Evolutionary conservation across 1,139 yeast genomes (phyloP), one percentile per base, ranked within the genome.

Genomic region (Hemisphaericaspora xylofermentans): DNA sequence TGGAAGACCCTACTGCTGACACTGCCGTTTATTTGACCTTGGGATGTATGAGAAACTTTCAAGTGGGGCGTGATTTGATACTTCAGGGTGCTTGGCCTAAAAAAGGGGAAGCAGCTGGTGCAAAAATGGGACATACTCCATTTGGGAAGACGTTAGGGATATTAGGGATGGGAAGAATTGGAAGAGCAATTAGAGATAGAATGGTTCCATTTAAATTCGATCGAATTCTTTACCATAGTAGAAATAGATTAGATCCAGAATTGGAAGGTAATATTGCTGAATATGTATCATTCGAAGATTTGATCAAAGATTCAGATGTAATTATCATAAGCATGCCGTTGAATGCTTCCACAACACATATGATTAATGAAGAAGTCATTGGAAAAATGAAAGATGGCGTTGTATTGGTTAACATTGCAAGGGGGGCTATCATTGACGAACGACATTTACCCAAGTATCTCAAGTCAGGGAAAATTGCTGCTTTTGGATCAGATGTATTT

Each of bases 1-100:
- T 85, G 15, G 88, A 84, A 50, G 78, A 76, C 9, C 85, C 95
- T 12, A 88, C 95, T 9, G 95, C 95, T 1, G 88, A 83, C 51
- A 78, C 88, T 2, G 89, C 87, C 41, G 75, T 85, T 4, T 84
- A 68, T 57, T 64, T 86, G 49, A 51, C 82, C 15, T 60, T 86
- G 36, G 79, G 86, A 7, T 82, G 89, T 0, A 58, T 84, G 55
- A 76, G 95, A 56, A 82, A 83, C 63, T 85, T 76, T 54, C 72
- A 68, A 43, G 43, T 46, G 32, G 66, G 63, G 17, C 71, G 72
- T 42, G 60, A 70, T 36, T 64, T 66, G 36, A 58, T 84, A 47
- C 62, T 73, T 15, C 60, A 63, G 21, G 91, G 89, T 13, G 62
- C 74, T 42, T 86, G 91, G 89, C 67, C 68, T 25, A 41, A 48